A percentile compares a stretch with the other conserved stretches of the same genome.
These are phyloP conservation scores for Hyaloscypha finlandica DNA, from an alignment of 495 filamentous ascomycete species.

Conservation along the genomic window DNA sequence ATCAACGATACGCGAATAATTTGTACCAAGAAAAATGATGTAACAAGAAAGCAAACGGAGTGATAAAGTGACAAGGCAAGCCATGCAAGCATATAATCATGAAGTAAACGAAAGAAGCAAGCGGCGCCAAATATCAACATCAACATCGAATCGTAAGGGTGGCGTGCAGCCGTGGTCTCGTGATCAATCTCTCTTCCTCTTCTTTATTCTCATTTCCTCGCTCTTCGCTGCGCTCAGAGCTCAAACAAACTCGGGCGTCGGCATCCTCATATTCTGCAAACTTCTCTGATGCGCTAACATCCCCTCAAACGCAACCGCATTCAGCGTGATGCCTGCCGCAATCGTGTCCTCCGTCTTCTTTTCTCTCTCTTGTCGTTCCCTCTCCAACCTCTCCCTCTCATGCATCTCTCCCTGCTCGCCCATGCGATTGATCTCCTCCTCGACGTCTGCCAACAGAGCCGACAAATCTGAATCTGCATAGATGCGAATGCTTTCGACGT, in stretches of 20 bases:
- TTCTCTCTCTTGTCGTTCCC: constrained; percentile 21
- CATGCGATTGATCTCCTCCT: constrained; percentile 58
- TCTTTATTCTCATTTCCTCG: background rate
- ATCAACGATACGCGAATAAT: constrained; percentile 13
- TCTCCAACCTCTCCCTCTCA: constrained; percentile 40
- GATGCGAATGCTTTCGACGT: constrained; percentile 65
- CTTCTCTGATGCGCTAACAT: constrained; percentile 6
- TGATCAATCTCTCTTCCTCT: background rate
- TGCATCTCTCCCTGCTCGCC: constrained; percentile 41
- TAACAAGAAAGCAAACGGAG: background rate
- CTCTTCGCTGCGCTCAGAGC: background rate
- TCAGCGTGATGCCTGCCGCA: constrained; percentile 21
- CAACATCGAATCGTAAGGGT: background rate
- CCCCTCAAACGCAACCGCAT: constrained; percentile 27
- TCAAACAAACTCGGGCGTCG: background rate
- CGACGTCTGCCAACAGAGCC: constrained; percentile 61
- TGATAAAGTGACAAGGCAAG: constrained; percentile 2
- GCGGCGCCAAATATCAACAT: background rate
- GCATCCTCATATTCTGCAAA: constrained; percentile 4
- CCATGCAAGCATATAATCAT: background rate
- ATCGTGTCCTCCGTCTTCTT: constrained; percentile 21
- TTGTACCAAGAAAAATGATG: background rate
- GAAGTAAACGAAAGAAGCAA: constrained; percentile 6
- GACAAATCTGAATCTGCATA: constrained; percentile 67
- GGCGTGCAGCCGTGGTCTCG: background rate